Percentiles rank a stretch among this genome's conserved stretches.
Evolutionary conservation across 2,329 filamentous ascomycete genomes (phyloP).

Genomic region (Epichloe festucae): DNA sequence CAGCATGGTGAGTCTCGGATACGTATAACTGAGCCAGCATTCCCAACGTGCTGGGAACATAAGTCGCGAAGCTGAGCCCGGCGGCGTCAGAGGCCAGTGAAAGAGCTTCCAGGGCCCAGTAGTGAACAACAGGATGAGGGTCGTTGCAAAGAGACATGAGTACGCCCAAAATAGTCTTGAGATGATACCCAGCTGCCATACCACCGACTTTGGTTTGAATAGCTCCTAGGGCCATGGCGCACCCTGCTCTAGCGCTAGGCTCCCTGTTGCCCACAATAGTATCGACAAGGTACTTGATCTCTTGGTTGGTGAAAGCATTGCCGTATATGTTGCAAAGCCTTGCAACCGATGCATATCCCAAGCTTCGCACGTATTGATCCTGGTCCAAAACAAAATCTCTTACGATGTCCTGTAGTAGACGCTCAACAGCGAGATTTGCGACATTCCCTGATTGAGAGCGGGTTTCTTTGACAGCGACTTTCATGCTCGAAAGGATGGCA

Average conservation of each 20-base stretch:
- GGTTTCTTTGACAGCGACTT: constrained; percentile 74
- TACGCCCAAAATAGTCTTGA: constrained; percentile 95
- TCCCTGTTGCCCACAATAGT: constrained; percentile 90
- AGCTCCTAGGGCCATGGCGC: constrained; percentile 81
- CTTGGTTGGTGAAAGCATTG: constrained; percentile 74
- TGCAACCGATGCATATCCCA: constrained; percentile 77
- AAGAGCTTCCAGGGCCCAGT: constrained; percentile 86
- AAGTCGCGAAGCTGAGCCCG: constrained; percentile 80
- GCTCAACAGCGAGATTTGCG: constrained; percentile 64
- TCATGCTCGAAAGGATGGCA: constrained; percentile 66
- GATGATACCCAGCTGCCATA: constrained; percentile 91
- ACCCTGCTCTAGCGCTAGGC: constrained; percentile 84
- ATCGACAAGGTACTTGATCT: constrained; percentile 86
- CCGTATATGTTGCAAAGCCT: constrained; percentile 75
- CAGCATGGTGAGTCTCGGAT: constrained; percentile 79
- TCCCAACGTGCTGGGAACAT: constrained; percentile 79
- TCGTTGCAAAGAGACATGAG: constrained; percentile 97
- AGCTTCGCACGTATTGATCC: constrained; percentile 73
- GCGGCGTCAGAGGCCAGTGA: constrained; percentile 81
- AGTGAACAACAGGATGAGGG: constrained; percentile 88
- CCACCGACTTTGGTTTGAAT: constrained; percentile 94
- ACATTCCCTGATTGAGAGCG: constrained; percentile 60
- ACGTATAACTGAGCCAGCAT: constrained; percentile 92
- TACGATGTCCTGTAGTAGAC: constrained; percentile 64
- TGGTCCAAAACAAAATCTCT: constrained; percentile 64